Evolutionary conservation across 2,329 filamentous ascomycete genomes (phyloP).

Genomic region (Aspergillus ochraceus): DNA sequence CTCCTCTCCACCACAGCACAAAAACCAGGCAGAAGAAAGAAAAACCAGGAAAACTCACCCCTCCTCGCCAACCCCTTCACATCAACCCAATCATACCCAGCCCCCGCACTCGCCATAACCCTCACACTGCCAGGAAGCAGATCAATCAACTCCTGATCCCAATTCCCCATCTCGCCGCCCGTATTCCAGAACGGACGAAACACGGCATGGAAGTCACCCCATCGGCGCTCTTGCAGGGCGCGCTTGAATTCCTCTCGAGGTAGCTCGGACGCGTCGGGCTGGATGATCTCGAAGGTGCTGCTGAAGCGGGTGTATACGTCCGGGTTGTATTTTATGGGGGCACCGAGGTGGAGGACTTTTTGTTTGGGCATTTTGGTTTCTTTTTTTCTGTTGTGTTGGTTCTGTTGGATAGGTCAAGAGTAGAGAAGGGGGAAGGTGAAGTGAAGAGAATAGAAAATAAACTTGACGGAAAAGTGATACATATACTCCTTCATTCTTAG

Average conservation of each 20-base stretch:
- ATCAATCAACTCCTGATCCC: slow-evolving; percentile 60
- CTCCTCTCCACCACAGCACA: background rate
- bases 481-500: no score
- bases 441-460: background rate
- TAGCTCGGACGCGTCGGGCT: slow-evolving; percentile 35
- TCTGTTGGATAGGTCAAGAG: background rate
- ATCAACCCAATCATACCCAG: slow-evolving; percentile 65
- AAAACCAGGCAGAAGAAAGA: background rate
- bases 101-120: slow-evolving; percentile 61
- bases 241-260: slow-evolving; percentile 41
- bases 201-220: slow-evolving; percentile 46
- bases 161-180: slow-evolving; percentile 65
- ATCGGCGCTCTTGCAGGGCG: slow-evolving; percentile 43
- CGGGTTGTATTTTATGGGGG: slow-evolving; percentile 51
- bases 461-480: no score
- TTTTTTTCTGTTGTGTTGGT: no score
- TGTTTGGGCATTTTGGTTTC: slow-evolving; percentile 30
- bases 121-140: slow-evolving; percentile 55
- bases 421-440: background rate
- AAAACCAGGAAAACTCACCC: slow-evolving; percentile 43
- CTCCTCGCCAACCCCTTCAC: slow-evolving; percentile 60
- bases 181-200: slow-evolving; percentile 65
- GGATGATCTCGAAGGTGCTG: slow-evolving; percentile 43
- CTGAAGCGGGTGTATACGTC: slow-evolving; percentile 44
- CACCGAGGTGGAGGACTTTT: slow-evolving; percentile 47